A percentile compares a stretch with the other conserved stretches of the same genome.
Conservation (phyloP, 1,139 yeast species). For the Casaregolazyma suthepensis region DNA sequence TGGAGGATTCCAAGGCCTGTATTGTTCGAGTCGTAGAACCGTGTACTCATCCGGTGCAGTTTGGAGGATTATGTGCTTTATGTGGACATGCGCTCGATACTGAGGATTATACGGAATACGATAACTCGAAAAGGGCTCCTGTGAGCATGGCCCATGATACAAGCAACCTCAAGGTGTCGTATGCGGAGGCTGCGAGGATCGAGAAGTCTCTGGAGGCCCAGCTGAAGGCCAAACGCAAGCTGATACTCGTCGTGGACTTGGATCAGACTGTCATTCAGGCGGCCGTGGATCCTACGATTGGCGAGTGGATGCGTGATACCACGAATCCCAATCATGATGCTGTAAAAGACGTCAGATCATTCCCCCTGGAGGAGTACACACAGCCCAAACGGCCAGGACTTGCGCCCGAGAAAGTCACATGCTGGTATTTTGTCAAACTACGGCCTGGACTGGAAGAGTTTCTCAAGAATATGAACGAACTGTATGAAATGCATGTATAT, state of each 20-base stretch:
- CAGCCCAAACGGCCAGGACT: conserved; percentile 5
- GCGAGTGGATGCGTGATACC: conserved; percentile 91
- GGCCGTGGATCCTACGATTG: conserved; percentile 95
- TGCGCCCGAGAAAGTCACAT: conserved; percentile 32
- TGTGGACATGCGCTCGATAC: conserved; percentile 78
- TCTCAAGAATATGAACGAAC: conserved; percentile 52
- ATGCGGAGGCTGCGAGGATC: conserved; percentile 78
- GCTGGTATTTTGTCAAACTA: conserved; percentile 89
- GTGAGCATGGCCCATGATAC: conserved; percentile 88
- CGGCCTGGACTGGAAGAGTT: conserved; percentile 83
- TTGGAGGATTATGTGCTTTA: conserved; percentile 90
- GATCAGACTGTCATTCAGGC: conserved; percentile 98
- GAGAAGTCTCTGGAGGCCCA: conserved; percentile 66
- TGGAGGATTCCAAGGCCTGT: conserved; percentile 43
- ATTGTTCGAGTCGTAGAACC: conserved; percentile 65
- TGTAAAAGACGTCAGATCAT: conserved; percentile 72
- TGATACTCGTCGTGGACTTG: conserved; percentile 88
- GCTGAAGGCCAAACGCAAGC: conserved; percentile 49
- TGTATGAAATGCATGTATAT: conserved; percentile 88
- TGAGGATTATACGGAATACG: conserved; percentile 73
- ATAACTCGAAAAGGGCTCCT: conserved; percentile 70
- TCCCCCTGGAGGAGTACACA: conserved; percentile 61
- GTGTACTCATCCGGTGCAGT: conserved; percentile 91
- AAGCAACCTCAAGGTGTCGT: conserved; percentile 75
- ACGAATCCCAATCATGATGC: conserved; percentile 78